Evolutionary conservation across 768 basidiomycete genomes (phyloP).

Genomic region (Tulasnella sp.): DNA sequence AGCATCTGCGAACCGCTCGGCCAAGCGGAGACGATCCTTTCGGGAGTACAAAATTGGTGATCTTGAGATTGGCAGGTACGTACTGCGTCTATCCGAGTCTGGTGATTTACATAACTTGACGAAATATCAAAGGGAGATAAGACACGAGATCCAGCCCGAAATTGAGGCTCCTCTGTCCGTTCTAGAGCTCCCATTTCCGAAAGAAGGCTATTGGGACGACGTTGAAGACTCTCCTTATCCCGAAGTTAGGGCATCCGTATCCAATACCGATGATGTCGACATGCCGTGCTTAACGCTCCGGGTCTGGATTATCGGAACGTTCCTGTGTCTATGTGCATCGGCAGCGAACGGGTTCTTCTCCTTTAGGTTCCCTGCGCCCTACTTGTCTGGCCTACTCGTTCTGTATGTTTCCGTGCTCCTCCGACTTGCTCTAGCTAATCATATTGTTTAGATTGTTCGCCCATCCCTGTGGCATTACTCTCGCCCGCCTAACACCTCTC

Average conservation of each 20-base stretch:
- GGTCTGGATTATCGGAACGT: slow-evolving; percentile 74
- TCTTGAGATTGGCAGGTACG: neutral
- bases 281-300: slow-evolving; percentile 92
- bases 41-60: neutral
- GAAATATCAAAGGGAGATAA: neutral
- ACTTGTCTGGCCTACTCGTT: slow-evolving; percentile 68
- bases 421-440: neutral
- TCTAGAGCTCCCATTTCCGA: neutral
- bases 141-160: neutral
- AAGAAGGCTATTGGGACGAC: neutral
- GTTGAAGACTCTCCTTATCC: slow-evolving; percentile 92
- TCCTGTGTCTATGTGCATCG: slow-evolving; percentile 41
- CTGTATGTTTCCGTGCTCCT: slow-evolving; percentile 29
- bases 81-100: neutral
- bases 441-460: neutral
- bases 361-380: slow-evolving; percentile 82
- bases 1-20: neutral
- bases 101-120: neutral
- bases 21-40: neutral
- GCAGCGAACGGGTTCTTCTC: slow-evolving; percentile 89
- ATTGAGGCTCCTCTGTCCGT: neutral
- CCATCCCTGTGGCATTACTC: slow-evolving; percentile 35
- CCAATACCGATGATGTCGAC: slow-evolving; percentile 96
- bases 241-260: slow-evolving; percentile 95
- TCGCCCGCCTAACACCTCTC: slow-evolving; percentile 29